Evolutionary conservation across 345 rosid species (phyloP).

Genomic region (Hevea brasiliensis): DNA sequence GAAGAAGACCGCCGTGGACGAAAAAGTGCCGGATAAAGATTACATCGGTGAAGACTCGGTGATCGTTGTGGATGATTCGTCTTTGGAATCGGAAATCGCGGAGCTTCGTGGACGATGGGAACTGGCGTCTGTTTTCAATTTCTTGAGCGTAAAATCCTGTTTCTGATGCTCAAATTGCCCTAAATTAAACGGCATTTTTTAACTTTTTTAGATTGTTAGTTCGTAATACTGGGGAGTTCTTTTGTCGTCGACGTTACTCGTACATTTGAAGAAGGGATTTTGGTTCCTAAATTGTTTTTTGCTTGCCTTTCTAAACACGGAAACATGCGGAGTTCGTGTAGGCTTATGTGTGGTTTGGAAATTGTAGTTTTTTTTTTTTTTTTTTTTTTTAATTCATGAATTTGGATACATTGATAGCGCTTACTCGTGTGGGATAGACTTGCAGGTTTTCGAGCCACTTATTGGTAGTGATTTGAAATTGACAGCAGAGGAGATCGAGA

Average conservation of each 20-base stretch:
- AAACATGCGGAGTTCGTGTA: not conserved
- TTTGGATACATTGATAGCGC: not conserved
- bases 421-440: not conserved
- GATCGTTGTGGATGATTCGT: constrained; percentile 7
- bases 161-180: not conserved
- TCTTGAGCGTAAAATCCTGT: constrained; percentile 48
- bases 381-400: not conserved
- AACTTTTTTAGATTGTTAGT: not conserved
- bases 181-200: not conserved
- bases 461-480: constrained; percentile 54
- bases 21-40: constrained; percentile 7
- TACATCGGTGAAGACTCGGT: not conserved
- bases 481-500: constrained; percentile 74
- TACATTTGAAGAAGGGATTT: not conserved
- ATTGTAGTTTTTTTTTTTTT: not conserved
- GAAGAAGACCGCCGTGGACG: constrained; percentile 1
- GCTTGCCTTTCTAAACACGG: not conserved
- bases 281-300: not conserved
- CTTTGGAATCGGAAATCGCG: constrained; percentile 39
- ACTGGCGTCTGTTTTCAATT: constrained; percentile 86
- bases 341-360: not conserved
- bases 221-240: not conserved
- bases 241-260: not conserved
- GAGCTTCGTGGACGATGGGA: constrained; percentile 81
- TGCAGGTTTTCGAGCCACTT: constrained; percentile 70